Evolutionary conservation across 106 monocot genomes (phyloP).

Genomic region (Phalaenopsis aphrodite): DNA sequence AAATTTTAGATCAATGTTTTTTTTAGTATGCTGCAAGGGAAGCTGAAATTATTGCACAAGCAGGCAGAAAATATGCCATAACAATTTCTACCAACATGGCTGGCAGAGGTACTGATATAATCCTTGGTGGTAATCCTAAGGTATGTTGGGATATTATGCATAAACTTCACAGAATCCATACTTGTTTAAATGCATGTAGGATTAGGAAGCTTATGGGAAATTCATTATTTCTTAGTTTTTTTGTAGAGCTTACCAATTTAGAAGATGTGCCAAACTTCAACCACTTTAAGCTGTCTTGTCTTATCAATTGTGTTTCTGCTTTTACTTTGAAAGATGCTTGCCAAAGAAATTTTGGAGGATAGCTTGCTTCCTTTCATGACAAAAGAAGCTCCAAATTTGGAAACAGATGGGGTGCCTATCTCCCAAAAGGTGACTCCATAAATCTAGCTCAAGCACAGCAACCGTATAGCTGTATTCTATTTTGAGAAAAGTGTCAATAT

Average conservation of each 20-base stretch:
- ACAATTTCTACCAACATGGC: conserved; percentile 99
- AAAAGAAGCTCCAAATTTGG: conserved; percentile 54
- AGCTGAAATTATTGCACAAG: conserved; percentile 97
- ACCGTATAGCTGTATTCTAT: not conserved
- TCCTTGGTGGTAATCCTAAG: conserved; percentile 95
- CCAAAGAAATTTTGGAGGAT: conserved; percentile 77
- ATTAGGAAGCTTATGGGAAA: not conserved
- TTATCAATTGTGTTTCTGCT: not conserved
- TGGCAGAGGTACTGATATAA: conserved; percentile 98
- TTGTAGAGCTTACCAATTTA: not conserved
- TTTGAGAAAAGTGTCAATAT: not conserved
- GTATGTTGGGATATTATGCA: conserved; percentile 16
- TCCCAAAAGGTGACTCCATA: conserved; percentile 58
- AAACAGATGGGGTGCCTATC: conserved; percentile 56
- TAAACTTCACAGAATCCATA: not conserved
- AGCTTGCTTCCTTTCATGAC: conserved; percentile 66
- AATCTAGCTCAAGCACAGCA: not conserved
- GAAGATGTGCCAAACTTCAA: not conserved
- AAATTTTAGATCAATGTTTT: conserved; percentile 8
- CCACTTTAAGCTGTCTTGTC: not conserved
- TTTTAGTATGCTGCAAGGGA: conserved; percentile 95
- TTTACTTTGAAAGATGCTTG: conserved; percentile 71
- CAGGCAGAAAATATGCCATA: conserved; percentile 88
- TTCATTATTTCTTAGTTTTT: not conserved
- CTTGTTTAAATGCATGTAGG: not conserved